Conservation (phyloP, 495 filamentous ascomycete genomes). For the Xylaria bambusicola region DNA sequence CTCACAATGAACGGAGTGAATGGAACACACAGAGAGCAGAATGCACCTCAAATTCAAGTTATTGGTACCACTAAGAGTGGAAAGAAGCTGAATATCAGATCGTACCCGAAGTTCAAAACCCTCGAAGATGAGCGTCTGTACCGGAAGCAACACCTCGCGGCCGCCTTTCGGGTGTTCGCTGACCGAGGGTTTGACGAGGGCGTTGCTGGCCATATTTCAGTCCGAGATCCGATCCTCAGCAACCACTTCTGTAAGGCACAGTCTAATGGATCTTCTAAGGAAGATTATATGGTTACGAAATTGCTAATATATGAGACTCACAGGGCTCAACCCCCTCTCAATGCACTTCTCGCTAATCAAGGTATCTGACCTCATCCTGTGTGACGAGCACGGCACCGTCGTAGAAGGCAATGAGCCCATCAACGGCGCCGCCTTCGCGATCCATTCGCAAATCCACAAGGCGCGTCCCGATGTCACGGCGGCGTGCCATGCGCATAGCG, state of each 20-base stretch:
- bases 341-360: constrained; percentile 58
- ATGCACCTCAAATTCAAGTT: constrained; percentile 31
- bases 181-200: constrained; percentile 71
- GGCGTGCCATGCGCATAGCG: constrained; percentile 52
- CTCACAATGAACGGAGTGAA: constrained; percentile 2
- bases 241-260: constrained; percentile 47
- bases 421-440: constrained; percentile 64
- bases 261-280: background rate
- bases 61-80: constrained; percentile 40
- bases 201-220: constrained; percentile 60
- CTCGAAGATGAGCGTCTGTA: constrained; percentile 63
- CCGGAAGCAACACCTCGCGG: constrained; percentile 71
- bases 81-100: constrained; percentile 49
- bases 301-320: background rate
- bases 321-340: constrained; percentile 55
- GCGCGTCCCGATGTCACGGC: constrained; percentile 52
- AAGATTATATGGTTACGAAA: background rate
- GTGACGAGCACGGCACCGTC: constrained; percentile 53
- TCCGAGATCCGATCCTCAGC: constrained; percentile 49
- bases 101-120: constrained; percentile 61
- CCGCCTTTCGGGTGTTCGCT: constrained; percentile 72
- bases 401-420: constrained; percentile 52
- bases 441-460: constrained; percentile 55
- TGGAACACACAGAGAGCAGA: constrained; percentile 10
- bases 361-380: constrained; percentile 54